Evolutionary conservation across 2,329 filamentous ascomycete genomes (phyloP), one percentile per base, ranked within the genome.

Genomic region (Aspergillus sp.): DNA sequence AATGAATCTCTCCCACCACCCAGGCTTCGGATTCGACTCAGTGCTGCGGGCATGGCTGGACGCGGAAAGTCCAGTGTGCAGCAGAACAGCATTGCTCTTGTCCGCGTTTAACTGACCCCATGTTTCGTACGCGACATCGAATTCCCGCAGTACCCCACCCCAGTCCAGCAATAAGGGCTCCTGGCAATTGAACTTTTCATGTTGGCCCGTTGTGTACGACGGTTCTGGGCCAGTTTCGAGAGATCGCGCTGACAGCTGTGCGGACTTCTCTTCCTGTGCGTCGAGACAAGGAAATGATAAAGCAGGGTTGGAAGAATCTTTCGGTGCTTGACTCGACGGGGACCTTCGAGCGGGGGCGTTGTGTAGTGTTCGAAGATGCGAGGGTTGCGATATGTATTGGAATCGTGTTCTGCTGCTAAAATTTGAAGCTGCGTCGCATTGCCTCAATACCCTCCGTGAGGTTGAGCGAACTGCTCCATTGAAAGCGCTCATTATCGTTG

Each of bases 1-100:
- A 60, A 98, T 97, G 65, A 98, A 98, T 67, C 86, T 91, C 70
- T 98, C 93, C 93, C 93, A 98, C 93, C 93, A 98, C 3, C 93
- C 93, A 0, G 89, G 85, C 65, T 90, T 86, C 0, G 87, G 79
- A 65, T 98, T 98, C 7, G 76, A 73, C 44, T 80, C 76, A n/a
- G 91, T 97, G 48, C 89, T 96, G 62, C 90, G 90, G 2, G 93
- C 93, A 70, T 98, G 93, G 48, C 90, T 97, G 5, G 90, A 96
- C n/a, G 93, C 93, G 0, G 90, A 96, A 4, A 98, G 77, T 6
- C 93, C 93, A 0, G 93, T 98, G 65, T 97, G 89, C 2, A 98
- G 72, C 6, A 98, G 77, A 51, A 98, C 93, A 3, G 83, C 89
- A 66, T 98, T 98, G 62, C 81, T 88, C 67, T 79, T 85, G 67